Percentiles rank a stretch among this genome's conserved stretches.
These are phyloP conservation scores for Arthrobotrys pseudoclavata DNA, from an alignment of 2,329 filamentous ascomycete species.

Conservation along the genomic window DNA sequence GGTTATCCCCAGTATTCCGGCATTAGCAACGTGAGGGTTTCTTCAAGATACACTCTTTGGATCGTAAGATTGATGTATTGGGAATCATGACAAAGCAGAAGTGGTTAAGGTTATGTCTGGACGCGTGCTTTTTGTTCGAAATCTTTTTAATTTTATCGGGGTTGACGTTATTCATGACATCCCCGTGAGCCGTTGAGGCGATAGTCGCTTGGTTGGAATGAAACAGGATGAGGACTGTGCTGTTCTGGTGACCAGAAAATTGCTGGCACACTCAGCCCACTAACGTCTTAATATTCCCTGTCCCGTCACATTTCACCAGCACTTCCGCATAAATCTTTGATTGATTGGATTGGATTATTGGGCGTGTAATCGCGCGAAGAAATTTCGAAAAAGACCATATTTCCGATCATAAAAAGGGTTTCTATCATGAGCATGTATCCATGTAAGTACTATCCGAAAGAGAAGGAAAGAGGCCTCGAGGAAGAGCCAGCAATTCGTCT, in stretches of 20 bases:
- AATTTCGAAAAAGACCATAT: neutral
- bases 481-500: neutral
- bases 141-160: slow-evolving; percentile 6
- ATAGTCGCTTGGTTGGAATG: slow-evolving; percentile 56
- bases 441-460: neutral
- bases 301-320: slow-evolving; percentile 52
- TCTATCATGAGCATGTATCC: neutral
- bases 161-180: slow-evolving; percentile 25
- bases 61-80: neutral
- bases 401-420: neutral
- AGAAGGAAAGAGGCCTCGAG: neutral
- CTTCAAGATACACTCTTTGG: neutral
- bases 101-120: neutral
- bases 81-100: neutral
- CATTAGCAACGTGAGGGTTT: neutral
- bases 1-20: neutral
- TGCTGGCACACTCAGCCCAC: slow-evolving; percentile 54
- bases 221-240: slow-evolving; percentile 56
- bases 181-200: slow-evolving; percentile 43
- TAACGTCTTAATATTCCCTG: slow-evolving; percentile 39
- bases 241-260: slow-evolving; percentile 46
- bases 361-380: slow-evolving; percentile 8
- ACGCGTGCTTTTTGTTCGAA: neutral
- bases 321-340: slow-evolving; percentile 13
- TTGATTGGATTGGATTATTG: slow-evolving; percentile 1